These are phyloP conservation scores for Maudiozyma turicensis DNA, from an alignment of 805 yeast species.

Conservation along the genomic window DNA sequence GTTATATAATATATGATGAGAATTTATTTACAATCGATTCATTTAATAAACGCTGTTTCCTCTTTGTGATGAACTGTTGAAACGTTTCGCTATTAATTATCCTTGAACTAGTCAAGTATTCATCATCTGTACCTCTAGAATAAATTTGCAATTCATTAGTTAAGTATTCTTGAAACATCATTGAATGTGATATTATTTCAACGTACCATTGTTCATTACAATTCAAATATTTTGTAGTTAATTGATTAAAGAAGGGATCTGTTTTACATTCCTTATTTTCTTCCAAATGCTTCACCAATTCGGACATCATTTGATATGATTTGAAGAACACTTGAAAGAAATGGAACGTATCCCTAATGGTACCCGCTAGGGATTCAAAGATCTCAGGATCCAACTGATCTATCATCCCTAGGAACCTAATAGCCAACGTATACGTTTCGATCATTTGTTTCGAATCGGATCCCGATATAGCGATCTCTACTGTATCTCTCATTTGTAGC, in stretches of 20 bases:
- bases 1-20: not conserved
- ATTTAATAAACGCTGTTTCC: not conserved
- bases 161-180: slow-evolving; percentile 8
- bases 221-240: slow-evolving; percentile 7
- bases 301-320: slow-evolving; percentile 12
- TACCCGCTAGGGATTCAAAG: not conserved
- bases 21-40: not conserved
- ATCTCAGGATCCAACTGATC: not conserved
- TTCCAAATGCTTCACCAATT: not conserved
- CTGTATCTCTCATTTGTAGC: not conserved
- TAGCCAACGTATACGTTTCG: not conserved
- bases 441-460: not conserved
- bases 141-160: slow-evolving; percentile 1
- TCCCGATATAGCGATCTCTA: not conserved
- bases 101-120: not conserved
- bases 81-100: not conserved
- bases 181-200: slow-evolving; percentile 3
- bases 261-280: not conserved
- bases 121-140: not conserved
- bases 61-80: not conserved
- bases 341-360: slow-evolving; percentile 9
- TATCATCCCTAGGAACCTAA: slow-evolving; percentile 8
- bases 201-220: slow-evolving; percentile 10
- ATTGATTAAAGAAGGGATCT: slow-evolving; percentile 2
- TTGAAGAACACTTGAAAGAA: slow-evolving; percentile 17